Base-by-base conservation (phyloP, 2,329 filamentous ascomycete genomes). In the Hypoxylon rubiginosum region DNA sequence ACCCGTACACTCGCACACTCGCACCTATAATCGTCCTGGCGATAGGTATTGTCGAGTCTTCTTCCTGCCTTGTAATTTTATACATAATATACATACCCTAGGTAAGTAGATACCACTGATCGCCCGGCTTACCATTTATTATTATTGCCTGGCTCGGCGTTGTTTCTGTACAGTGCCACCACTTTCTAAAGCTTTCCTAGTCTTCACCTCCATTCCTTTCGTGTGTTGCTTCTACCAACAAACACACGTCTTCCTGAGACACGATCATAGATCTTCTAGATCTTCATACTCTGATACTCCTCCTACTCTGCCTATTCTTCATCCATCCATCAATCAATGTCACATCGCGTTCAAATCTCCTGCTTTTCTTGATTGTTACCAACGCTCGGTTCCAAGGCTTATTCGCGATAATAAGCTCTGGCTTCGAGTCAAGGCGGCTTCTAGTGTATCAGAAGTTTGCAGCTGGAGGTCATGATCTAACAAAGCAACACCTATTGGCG, bases 231-330 rank as follows among this genome's bases (percentile, higher is more conserved):
- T 28, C 58, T 41, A 61, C 61, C 65, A 67, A 64, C 57, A 68
- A 62, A 58, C 48, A 19, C 36, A 48, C 19, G 32, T 45, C 39
- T 41, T 26, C 32, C 59, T 68, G 60, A 75, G 70, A 75, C 74
- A 73, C 34, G 50, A 58, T 41, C 63, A 62, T 34, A 52, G 15
- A 71, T 72, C 59, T 66, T 43, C 58, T n/a, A n/a, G n/a, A n/a
- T n/a, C n/a, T n/a, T n/a, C n/a, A 30, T 30, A 58, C 49, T 7
- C 49, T n/a, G n/a, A 17, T 11, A 60, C 58, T 56, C 57, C 26
- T 46, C 54, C 28, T 55, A 45, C n/a, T 17, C 26, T 32, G 4
- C 24, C 4, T 39, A 39, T 36, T 36, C 34, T 36, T 13, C 34
- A 36, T 15, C 15, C 34, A 62, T 68, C 50, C 36, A 32, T 58